Evolutionary conservation across 768 basidiomycete species (phyloP), one percentile per base, ranked within the genome.

Genomic region (Tricholoma sp.): DNA sequence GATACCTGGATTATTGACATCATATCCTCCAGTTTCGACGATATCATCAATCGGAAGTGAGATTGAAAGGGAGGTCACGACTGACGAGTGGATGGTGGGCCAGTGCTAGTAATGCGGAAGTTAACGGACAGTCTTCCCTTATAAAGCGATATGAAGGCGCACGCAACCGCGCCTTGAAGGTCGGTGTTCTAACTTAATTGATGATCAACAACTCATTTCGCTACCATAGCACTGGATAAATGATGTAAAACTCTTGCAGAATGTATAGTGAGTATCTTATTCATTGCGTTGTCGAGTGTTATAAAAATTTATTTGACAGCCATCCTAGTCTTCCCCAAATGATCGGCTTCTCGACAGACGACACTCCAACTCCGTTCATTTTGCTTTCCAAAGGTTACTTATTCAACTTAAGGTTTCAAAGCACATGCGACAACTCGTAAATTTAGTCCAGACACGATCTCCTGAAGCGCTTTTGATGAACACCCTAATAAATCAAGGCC

Each of bases 251-350:
- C 67, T 72, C 22, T 68, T 83, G 41, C 78, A 81, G 60, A 76
- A 76, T 55, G 56, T 82, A n/a, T 77, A 76, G 81, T 82, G 55
- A 52, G 79, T 66, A 16, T 12, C 11, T 29, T 34, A 22, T 49
- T n/a, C 6, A 41, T 12, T 3, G 50, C 7, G 18, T 19, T 49
- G 22, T n/a, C 27, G 19, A 8, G 24, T 31, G 11, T 27, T 11
- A 21, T 0, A 50, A 9, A 22, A 32, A 19, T 16, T 9, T 49
- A 14, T 32, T 31, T 22, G 52, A 46, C 37, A 80, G 81, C 58
- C 81, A 81, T 56, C 34, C 80, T 16, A 81, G 79, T 60, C 64
- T 83, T 21, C 81, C 82, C 0, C 80, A 82, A 62, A 75, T 83
- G 72, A 58, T 79, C 6, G 80, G 81, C 1, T 78, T 78, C 34